A percentile compares a stretch with the other conserved stretches of the same genome.
phyloP scores from a whole-genome alignment of 805 yeast species.

The fission yeast (Schizosaccharomyces pombe) region ASM294v3 CU329670.1:3308501-3309000 shows the following conservation, averaged over 20 bases:
- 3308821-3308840: conserved; percentile 89
- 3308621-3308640: conserved; percentile 94
- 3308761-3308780: conserved; percentile 96
- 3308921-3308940: conserved; percentile 89
- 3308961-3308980: conserved; percentile 82
- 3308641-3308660: conserved; percentile 88
- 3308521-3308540: conserved; percentile 71
- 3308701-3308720: conserved; percentile 73
- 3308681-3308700: conserved; percentile 85
- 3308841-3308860: conserved; percentile 91
- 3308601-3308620: conserved; percentile 99
- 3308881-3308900: conserved; percentile 55
- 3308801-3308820: conserved; percentile 89
- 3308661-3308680: conserved; percentile 94
- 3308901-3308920: conserved; percentile 89
- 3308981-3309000: conserved; percentile 86
- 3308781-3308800: conserved; percentile 80
- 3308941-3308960: conserved; percentile 89
- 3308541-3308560: conserved; percentile 63
- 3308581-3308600: conserved; percentile 95
- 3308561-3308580: conserved; percentile 62
- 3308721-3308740: conserved; percentile 97
- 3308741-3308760: conserved; percentile 95
- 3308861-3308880: conserved; percentile 70
- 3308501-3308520: conserved; percentile 63